Evolutionary conservation across 495 filamentous ascomycete species (phyloP).

Genomic region (Penicillium taxi): DNA sequence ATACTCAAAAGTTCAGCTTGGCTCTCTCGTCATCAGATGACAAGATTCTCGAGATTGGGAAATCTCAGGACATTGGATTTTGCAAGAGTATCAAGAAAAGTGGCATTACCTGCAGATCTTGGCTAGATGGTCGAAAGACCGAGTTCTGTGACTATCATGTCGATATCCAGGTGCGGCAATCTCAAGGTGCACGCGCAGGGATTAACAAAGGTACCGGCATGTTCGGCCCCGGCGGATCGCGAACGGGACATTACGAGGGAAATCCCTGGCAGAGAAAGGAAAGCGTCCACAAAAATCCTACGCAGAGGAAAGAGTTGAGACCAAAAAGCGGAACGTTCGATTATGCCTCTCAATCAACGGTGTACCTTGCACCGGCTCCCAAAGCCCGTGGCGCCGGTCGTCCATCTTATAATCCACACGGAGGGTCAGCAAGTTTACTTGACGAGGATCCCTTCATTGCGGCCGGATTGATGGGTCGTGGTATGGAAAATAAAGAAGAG

Average conservation of each 20-base stretch:
- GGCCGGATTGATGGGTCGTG: constrained; percentile 38
- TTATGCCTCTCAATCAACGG: constrained; percentile 46
- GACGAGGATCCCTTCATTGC: constrained; percentile 55
- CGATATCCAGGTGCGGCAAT: constrained; percentile 65
- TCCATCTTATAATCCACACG: constrained; percentile 17
- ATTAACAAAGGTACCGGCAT: constrained; percentile 54
- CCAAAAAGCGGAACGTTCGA: constrained; percentile 52
- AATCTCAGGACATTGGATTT: constrained; percentile 75
- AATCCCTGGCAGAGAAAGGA: constrained; percentile 9
- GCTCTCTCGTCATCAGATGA: constrained; percentile 77
- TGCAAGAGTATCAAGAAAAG: constrained; percentile 81
- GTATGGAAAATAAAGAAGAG: constrained; percentile 53
- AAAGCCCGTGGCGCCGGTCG: constrained; percentile 19
- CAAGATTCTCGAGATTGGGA: constrained; percentile 82
- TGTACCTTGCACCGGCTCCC: constrained; percentile 45
- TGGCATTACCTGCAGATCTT: constrained; percentile 68
- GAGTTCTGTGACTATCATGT: constrained; percentile 92
- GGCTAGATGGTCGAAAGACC: constrained; percentile 82
- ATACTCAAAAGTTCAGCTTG: constrained; percentile 76
- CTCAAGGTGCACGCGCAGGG: constrained; percentile 65
- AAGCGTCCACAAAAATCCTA: background rate
- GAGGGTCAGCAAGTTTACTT: constrained; percentile 53
- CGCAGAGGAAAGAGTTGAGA: constrained; percentile 17
- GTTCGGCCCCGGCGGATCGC: constrained; percentile 39
- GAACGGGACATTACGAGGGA: constrained; percentile 38